These are phyloP conservation scores for Plantago coronopus DNA, from an alignment of 305 asterid species.

Conservation along the genomic window DNA sequence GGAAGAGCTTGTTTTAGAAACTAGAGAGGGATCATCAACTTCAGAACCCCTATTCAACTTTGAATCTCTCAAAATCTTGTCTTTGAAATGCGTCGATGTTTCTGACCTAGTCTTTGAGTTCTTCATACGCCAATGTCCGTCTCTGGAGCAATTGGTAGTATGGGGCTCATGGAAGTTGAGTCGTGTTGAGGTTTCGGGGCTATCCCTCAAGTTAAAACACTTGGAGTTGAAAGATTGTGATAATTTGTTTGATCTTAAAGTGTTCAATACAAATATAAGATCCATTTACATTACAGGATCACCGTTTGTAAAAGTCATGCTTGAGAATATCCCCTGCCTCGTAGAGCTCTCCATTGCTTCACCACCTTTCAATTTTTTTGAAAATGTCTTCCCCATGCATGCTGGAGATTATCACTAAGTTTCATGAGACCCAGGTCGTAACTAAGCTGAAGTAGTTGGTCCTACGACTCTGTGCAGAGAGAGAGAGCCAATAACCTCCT, in stretches of 20 bases:
- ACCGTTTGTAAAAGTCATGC: not conserved
- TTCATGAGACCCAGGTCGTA: not conserved
- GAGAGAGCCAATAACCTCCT: not conserved
- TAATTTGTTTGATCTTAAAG: not conserved
- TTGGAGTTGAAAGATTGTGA: conserved; percentile 3
- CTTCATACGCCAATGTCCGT: not conserved
- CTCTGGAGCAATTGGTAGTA: not conserved
- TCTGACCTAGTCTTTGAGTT: not conserved
- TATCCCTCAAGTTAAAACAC: not conserved
- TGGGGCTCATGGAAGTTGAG: not conserved
- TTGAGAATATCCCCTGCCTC: not conserved
- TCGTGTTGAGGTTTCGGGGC: not conserved
- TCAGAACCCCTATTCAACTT: not conserved
- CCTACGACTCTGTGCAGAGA: not conserved
- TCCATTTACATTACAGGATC: conserved; percentile 8
- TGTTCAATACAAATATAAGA: not conserved
- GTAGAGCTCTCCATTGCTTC: not conserved
- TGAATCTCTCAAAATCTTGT: conserved; percentile 1
- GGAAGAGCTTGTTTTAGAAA: not conserved
- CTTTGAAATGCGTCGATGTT: conserved; percentile 12
- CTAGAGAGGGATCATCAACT: not conserved
- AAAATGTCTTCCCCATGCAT: not conserved
- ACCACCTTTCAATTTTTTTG: not conserved
- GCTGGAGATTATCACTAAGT: not conserved
- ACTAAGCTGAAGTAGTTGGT: not conserved